Evolutionary conservation across 1,284 basidiomycete genomes (phyloP), one percentile per base, ranked within the genome.

Genomic region (Termitomyces sp.): DNA sequence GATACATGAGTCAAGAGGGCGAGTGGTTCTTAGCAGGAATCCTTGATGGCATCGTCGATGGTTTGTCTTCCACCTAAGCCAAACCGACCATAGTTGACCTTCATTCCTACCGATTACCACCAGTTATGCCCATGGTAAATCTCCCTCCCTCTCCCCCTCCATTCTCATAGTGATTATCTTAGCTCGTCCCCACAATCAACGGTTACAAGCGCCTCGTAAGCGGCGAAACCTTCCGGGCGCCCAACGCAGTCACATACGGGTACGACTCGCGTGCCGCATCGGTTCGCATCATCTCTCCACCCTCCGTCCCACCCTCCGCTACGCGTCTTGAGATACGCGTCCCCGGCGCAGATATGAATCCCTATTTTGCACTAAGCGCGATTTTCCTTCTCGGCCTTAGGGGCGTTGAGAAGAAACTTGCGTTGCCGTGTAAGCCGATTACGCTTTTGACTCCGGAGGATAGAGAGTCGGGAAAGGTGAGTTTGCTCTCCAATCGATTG

Each of bases 121-220:
- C 6, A 86, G 83, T 87, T 43, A 79, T 87, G 76, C 85, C 84
- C 16, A 72, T 78, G 73, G 82, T 81, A 59, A 62, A 66, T 55
- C 1, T n/a, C 39, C 41, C 16, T n/a, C 37, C 13, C 46, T 33
- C 49, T 46, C 18, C 9, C 8, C 34, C 18, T 35, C 46, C 18
- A 6, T 40, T 14, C 13, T 4, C 28, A 24, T 21, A 13, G 31
- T 33, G 11, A 31, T n/a, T 26, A n/a, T n/a, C 21, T 38, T 47
- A 89, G 88, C 74, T 97, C 53, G 94, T 95, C 33, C 93, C 94
- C 0, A 97, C 90, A 0, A 88, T 97, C 69, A 96, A 96, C 65
- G 93, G 93, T n/a, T 99, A 98, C 75, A 99, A 98, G 68, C 90
- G 95, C 18, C 81, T 99, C 11, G 86, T 93, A 14, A 94, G 91